Base-by-base conservation (phyloP, 2,329 filamentous ascomycete species). In the Malbranchea zuffiana region DNA sequence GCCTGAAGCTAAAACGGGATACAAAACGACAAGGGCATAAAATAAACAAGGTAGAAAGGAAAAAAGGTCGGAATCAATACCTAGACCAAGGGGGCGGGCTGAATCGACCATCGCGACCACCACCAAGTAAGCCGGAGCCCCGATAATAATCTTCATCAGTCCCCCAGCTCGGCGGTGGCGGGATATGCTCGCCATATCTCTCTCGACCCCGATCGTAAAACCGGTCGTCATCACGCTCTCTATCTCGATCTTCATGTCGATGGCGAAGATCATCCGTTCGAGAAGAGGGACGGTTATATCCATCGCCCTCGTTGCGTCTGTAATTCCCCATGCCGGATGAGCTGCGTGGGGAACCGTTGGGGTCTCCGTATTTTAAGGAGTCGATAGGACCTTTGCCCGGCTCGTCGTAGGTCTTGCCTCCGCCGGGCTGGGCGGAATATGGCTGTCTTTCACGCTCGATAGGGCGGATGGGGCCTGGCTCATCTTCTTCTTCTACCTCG, bases 361-460 rank as follows among this genome's bases (percentile, higher is more conserved):
- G n/a, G n/a, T n/a, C n/a, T n/a, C n/a, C n/a, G n/a, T n/a, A n/a
- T n/a, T n/a, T n/a, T n/a, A n/a, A n/a, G n/a, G n/a, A n/a, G n/a
- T n/a, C n/a, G n/a, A n/a, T n/a, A n/a, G n/a, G n/a, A n/a, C n/a
- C n/a, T n/a, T n/a, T 32, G 5, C 30, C 37, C 3, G 46, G 8
- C n/a, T 65, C 65, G 11, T 68, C 63, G 41, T 76, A 71, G 3
- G 63, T 53, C 51, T 76, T 80, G 5, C 75, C 76, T 17, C 59
- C 63, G 6, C 75, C 75, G 11, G 74, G 73, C 16, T 71, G 68
- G 1, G 69, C 71, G 17, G 59, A 62, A 48, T 81, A 82, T 0
- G 78, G 78, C 42, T 80, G 74, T 24, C 78, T 64, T 48, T 80
- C 72, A 4, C 78, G 71, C 50, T 82, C 78, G 31, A 80, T 71